Conservation (phyloP, 176 grass and related monocot genomes). For the Pontederia paniculata region DNA sequence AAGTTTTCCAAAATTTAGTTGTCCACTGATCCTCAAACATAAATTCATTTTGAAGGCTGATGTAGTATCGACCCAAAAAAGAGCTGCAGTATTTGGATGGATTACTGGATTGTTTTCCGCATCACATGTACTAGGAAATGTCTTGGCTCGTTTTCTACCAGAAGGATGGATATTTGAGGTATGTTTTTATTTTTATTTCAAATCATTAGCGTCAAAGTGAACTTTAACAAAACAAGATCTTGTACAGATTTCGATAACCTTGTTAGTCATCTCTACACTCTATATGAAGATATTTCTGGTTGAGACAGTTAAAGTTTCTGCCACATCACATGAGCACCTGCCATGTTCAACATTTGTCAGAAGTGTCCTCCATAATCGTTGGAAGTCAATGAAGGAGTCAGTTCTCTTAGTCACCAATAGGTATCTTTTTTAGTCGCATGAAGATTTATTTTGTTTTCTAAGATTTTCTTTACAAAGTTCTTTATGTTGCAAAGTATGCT, state of each 20-base stretch:
- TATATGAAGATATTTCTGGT: conserved; percentile 72
- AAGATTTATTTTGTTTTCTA: neutral
- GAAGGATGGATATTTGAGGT: conserved; percentile 71
- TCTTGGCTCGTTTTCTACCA: conserved; percentile 56
- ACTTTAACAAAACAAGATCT: neutral
- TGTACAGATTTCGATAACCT: conserved; percentile 48
- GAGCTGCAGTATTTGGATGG: conserved; percentile 50
- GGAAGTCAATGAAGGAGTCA: conserved; percentile 55
- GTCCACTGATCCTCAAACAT: neutral
- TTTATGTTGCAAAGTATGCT: too few species aligned
- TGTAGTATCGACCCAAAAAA: conserved; percentile 44
- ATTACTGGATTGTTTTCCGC: conserved; percentile 69
- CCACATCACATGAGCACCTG: conserved; percentile 19
- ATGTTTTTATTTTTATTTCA: conserved; percentile 5
- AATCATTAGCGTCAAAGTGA: neutral
- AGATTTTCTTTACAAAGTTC: too few species aligned
- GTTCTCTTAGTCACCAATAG: conserved; percentile 36
- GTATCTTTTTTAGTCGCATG: too few species aligned
- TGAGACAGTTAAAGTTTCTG: conserved; percentile 43
- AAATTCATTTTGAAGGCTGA: conserved; percentile 40
- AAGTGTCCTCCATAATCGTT: conserved; percentile 33
- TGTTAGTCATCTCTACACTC: conserved; percentile 46
- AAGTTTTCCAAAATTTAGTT: too few species aligned
- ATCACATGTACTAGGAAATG: conserved; percentile 52
- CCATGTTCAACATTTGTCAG: conserved; percentile 25